These are phyloP conservation scores for Auriscalpium microsporum DNA, from an alignment of 768 basidiomycete genomes.

Conservation along the genomic window DNA sequence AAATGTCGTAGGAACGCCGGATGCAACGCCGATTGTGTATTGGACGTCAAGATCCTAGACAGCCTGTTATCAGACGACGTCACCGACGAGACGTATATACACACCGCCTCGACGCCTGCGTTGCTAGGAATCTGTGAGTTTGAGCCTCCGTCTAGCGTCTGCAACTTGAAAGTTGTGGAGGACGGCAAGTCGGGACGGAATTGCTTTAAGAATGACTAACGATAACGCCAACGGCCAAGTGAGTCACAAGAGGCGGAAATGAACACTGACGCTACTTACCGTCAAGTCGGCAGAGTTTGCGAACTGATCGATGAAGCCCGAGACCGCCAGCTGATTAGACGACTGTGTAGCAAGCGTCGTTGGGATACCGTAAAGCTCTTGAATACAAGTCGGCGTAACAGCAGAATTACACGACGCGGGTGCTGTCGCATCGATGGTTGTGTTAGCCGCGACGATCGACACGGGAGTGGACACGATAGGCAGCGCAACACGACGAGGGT, in stretches of 20 bases:
- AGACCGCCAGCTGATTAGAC: slow-evolving; percentile 22
- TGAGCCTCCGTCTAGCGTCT: slow-evolving; percentile 21
- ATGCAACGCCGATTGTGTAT: slow-evolving; percentile 19
- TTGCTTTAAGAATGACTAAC: slow-evolving; percentile 18
- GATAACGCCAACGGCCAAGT: not conserved
- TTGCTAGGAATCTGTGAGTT: slow-evolving; percentile 18
- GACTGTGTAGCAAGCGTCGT: slow-evolving; percentile 20
- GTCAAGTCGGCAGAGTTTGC: slow-evolving; percentile 22
- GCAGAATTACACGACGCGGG: not conserved
- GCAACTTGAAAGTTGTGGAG: slow-evolving; percentile 16
- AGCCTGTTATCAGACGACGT: not conserved
- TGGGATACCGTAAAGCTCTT: slow-evolving; percentile 29
- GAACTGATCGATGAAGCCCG: slow-evolving; percentile 25
- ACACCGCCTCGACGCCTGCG: slow-evolving; percentile 19
- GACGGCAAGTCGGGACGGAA: slow-evolving; percentile 19
- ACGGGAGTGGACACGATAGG: not conserved
- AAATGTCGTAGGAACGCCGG: slow-evolving; percentile 23
- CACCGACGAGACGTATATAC: slow-evolving; percentile 12
- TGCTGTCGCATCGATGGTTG: not conserved
- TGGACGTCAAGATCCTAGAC: slow-evolving; percentile 16
- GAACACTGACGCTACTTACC: slow-evolving; percentile 5
- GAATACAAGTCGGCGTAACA: slow-evolving; percentile 24
- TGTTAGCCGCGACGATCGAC: not conserved
- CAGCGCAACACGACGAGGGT: not conserved
- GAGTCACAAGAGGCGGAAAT: not conserved